Evolutionary conservation across 1,284 basidiomycete genomes (phyloP), one percentile per base, ranked within the genome.

Genomic region (Ustilago cynodontis): DNA sequence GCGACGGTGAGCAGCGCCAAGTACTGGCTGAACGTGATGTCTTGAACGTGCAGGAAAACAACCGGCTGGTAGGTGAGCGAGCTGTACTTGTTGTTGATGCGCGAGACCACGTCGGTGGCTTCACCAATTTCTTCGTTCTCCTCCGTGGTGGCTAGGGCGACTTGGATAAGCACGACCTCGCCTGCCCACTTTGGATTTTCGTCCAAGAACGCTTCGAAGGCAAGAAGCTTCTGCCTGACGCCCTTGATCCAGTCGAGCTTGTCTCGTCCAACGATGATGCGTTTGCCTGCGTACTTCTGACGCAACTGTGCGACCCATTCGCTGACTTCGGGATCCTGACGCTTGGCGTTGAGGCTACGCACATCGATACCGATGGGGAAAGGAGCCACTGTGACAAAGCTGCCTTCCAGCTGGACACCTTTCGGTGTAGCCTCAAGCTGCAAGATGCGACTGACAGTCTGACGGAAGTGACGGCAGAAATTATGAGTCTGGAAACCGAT

Each of bases 341-440:
- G 91, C 86, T 91, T 91, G 75, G 90, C 88, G 65, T 90, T 90
- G 51, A 94, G 87, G 62, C 90, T 89, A 62, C 87, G 87, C 18
- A 94, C 93, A 80, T 94, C 94, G 71, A 95, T 94, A 3, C 94
- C 94, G 90, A 95, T 94, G 0, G 93, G 93, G 86, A 94, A 94
- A 16, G 93, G 92, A 0, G 91, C 92, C 7, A 94, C 93, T 75
- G 93, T 92, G 45, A 94, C 92, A 79, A 94, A 94, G 43, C 76
- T 79, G 61, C 72, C 73, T 45, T 85, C 81, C 31, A 87, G 80
- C 82, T 93, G 91, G 56, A 95, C 92, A 1, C 93, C 93, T 79
- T 93, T 92, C 7, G 94, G 93, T 28, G 94, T 87, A 0, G 93
- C 92, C 82, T 94, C 93, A 54, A 91, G 90, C 2, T 91, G 88